Evolutionary conservation across 768 basidiomycete species (phyloP).

Genomic region (Coprinopsis cinerea): DNA sequence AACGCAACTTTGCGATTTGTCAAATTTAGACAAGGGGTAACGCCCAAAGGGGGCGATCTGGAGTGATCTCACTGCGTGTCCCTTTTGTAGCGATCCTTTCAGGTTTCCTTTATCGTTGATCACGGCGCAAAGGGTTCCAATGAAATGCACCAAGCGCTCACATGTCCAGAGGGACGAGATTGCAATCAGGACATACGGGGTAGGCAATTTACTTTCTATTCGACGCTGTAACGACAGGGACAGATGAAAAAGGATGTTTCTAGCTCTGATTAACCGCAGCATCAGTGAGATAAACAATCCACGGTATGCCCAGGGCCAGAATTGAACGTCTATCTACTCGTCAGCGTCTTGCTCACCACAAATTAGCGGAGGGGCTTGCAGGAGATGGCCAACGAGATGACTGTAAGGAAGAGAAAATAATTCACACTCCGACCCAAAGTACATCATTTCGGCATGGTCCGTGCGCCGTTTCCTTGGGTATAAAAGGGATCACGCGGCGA

Average conservation of each 20-base stretch:
- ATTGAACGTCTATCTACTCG: slow-evolving; percentile 42
- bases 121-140: slow-evolving; percentile 1
- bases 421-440: slow-evolving; percentile 16
- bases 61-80: slow-evolving; percentile 2
- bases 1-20: not conserved
- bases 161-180: not conserved
- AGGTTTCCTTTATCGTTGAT: slow-evolving; percentile 12
- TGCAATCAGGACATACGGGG: not conserved
- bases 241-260: slow-evolving; percentile 33
- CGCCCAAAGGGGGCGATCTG: not conserved
- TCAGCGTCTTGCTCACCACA: slow-evolving; percentile 20
- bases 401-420: slow-evolving; percentile 23
- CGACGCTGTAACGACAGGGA: not conserved
- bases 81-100: slow-evolving; percentile 5
- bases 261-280: slow-evolving; percentile 68
- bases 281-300: slow-evolving; percentile 39
- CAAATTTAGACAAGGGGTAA: not conserved
- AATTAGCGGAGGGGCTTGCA: slow-evolving; percentile 14
- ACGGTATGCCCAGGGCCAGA: slow-evolving; percentile 71
- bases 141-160: not conserved
- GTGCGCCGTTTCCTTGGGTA: slow-evolving; percentile 20
- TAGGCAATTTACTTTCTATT: not conserved
- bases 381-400: slow-evolving; percentile 24
- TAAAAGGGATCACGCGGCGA: slow-evolving; percentile 13
- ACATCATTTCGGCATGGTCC: slow-evolving; percentile 20